phyloP scores from a whole-genome alignment of 352 stramenopile species.

The Blastocystis sp. region DNA sequence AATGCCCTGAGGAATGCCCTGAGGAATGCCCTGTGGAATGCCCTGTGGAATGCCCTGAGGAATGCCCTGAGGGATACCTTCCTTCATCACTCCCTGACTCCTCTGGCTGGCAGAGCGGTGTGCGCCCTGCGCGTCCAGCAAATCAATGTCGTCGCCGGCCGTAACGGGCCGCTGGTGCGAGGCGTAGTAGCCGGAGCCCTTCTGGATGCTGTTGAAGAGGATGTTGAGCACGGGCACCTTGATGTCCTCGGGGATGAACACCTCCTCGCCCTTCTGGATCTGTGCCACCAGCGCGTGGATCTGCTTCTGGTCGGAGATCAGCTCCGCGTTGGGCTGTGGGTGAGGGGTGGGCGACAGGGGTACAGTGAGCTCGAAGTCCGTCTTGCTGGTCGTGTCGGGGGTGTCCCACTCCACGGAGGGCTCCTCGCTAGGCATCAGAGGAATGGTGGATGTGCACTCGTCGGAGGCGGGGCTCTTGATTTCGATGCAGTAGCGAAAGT shows the following conservation, averaged over 20 bases:
- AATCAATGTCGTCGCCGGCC: neutral
- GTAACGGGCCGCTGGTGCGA: constrained; percentile 13
- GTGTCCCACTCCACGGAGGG: constrained; percentile 35
- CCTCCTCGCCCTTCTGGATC: constrained; percentile 37
- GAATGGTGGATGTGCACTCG: neutral
- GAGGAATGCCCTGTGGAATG: too few relatives aligned
- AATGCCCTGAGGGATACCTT: too few relatives aligned
- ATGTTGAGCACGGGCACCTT: constrained; percentile 42
- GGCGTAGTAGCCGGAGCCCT: neutral
- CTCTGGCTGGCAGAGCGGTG: neutral
- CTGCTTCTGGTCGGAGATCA: constrained; percentile 6
- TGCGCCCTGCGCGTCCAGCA: neutral
- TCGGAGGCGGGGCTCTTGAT: neutral
- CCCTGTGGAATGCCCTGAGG: too few relatives aligned
- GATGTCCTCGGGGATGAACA: constrained; percentile 47
- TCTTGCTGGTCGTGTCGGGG: neutral
- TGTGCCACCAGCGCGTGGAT: constrained; percentile 20
- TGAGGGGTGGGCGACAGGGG: neutral
- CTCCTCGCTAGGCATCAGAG: constrained; percentile 17
- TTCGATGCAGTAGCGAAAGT: constrained; percentile 5
- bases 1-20: too few relatives aligned
- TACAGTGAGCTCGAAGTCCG: constrained; percentile 36
- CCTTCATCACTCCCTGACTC: too few relatives aligned
- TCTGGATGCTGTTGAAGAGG: constrained; percentile 46
- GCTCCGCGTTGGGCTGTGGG: neutral